Percentiles rank a stretch among this genome's conserved stretches.
phyloP scores from a whole-genome alignment of 768 basidiomycete genomes.

The Nidularia pulvinata region DNA sequence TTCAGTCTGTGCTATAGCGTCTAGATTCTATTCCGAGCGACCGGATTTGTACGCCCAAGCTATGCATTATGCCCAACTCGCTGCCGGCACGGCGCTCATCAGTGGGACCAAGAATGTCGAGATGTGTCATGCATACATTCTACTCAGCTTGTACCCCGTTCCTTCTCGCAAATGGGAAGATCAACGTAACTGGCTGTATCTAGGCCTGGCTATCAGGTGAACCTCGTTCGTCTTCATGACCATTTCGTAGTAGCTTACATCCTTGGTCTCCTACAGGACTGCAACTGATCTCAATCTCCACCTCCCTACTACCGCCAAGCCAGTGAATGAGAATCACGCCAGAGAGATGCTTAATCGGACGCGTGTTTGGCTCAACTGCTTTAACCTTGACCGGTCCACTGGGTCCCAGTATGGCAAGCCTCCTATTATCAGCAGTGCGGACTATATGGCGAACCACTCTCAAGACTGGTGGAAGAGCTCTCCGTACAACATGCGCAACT shows the following conservation, averaged over 20 bases:
- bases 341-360: slow-evolving; percentile 90
- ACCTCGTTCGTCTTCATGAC: slow-evolving; percentile 5
- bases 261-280: slow-evolving; percentile 41
- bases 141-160: slow-evolving; percentile 75
- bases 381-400: slow-evolving; percentile 88
- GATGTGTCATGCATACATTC: slow-evolving; percentile 80
- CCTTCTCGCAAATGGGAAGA: slow-evolving; percentile 86
- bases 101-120: slow-evolving; percentile 83
- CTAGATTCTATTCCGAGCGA: slow-evolving; percentile 74
- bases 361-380: slow-evolving; percentile 88
- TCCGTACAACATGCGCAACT: slow-evolving; percentile 64
- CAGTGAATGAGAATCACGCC: slow-evolving; percentile 77
- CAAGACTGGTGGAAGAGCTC: slow-evolving; percentile 73
- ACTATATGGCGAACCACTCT: slow-evolving; percentile 75
- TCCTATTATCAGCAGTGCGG: slow-evolving; percentile 73
- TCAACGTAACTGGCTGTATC: slow-evolving; percentile 87
- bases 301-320: slow-evolving; percentile 69
- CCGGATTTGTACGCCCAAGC: slow-evolving; percentile 67
- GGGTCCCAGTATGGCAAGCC: slow-evolving; percentile 89
- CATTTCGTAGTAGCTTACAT: not conserved
- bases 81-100: slow-evolving; percentile 77
- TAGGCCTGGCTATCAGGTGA: slow-evolving; percentile 86
- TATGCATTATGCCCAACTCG: slow-evolving; percentile 76
- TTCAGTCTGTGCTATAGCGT: slow-evolving; percentile 85
- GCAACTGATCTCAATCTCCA: slow-evolving; percentile 92